phyloP scores from a whole-genome alignment of 2,329 filamentous ascomycete species.

The Microsporum ferrugineum region DNA sequence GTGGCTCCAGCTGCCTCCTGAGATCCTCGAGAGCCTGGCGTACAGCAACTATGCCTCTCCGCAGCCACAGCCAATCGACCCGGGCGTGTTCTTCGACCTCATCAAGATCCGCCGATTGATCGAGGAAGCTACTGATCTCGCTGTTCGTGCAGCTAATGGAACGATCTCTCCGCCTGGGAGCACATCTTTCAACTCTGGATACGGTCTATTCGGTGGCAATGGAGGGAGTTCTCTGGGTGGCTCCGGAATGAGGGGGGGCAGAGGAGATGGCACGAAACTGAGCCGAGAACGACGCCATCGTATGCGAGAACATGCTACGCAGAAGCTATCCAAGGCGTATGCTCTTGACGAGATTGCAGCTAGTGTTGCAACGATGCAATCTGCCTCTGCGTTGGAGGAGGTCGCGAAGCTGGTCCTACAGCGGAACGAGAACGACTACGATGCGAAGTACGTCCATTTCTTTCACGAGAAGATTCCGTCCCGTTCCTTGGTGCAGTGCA shows the following conservation, averaged over 20 bases:
- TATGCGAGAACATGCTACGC: conserved; percentile 69
- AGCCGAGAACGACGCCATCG: conserved; percentile 66
- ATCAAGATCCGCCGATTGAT: conserved; percentile 70
- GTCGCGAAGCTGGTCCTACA: conserved; percentile 63
- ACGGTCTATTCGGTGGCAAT: conserved; percentile 35
- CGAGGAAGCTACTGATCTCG: conserved; percentile 66
- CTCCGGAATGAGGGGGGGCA: conserved; percentile 36
- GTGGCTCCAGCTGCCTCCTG: conserved; percentile 68
- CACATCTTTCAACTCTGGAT: conserved; percentile 42
- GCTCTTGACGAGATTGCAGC: conserved; percentile 71
- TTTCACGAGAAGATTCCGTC: conserved; percentile 84
- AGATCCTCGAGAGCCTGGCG: conserved; percentile 67
- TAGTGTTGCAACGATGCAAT: conserved; percentile 74
- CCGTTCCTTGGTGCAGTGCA: conserved; percentile 59
- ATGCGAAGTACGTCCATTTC: conserved; percentile 82
- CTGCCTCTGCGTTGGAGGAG: conserved; percentile 63
- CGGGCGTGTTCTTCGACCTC: conserved; percentile 70
- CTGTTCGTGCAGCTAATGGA: conserved; percentile 65
- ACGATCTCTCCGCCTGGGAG: conserved; percentile 54
- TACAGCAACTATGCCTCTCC: conserved; percentile 69
- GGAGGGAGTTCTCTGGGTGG: conserved; percentile 43
- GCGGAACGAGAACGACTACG: conserved; percentile 53
- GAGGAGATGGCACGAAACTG: conserved; percentile 50
- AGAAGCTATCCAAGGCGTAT: conserved; percentile 66
- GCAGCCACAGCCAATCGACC: conserved; percentile 64